Evolutionary conservation across 345 rosid genomes (phyloP).

Genomic region (Alliaria petiolata): DNA sequence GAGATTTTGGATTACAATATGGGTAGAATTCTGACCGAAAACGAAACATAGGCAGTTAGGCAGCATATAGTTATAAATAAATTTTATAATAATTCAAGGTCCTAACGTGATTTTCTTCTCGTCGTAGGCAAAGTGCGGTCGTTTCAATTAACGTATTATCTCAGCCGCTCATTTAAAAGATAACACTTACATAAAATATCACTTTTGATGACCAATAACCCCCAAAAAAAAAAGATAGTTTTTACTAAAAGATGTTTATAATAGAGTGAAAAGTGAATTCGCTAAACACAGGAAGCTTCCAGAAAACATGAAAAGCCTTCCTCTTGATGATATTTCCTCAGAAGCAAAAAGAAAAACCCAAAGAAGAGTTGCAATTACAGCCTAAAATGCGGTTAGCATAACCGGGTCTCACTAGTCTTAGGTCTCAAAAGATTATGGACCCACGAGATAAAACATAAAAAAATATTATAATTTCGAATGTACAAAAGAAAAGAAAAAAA

Average conservation of each 20-base stretch:
- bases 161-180: neutral
- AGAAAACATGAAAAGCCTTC: conserved; percentile 6
- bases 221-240: too few species aligned
- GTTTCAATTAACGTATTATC: neutral
- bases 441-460: conserved; percentile 7
- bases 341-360: neutral
- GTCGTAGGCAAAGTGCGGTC: neutral
- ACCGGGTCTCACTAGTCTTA: conserved; percentile 25
- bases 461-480: conserved; percentile 14
- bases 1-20: too few species aligned
- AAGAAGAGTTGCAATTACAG: conserved; percentile 2
- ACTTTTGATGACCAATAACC: too few species aligned
- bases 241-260: too few species aligned
- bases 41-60: neutral
- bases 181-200: too few species aligned
- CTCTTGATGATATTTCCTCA: conserved; percentile 13
- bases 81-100: neutral
- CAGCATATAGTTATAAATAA: too few species aligned
- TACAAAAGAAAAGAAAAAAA: conserved; percentile 10
- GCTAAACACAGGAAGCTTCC: too few species aligned
- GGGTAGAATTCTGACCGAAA: neutral
- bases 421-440: conserved; percentile 30
- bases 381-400: conserved; percentile 28
- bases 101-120: neutral
- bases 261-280: too few species aligned